Base-by-base conservation (phyloP, 2,329 filamentous ascomycete species). In the Sporothrix brunneoviolacea region DNA sequence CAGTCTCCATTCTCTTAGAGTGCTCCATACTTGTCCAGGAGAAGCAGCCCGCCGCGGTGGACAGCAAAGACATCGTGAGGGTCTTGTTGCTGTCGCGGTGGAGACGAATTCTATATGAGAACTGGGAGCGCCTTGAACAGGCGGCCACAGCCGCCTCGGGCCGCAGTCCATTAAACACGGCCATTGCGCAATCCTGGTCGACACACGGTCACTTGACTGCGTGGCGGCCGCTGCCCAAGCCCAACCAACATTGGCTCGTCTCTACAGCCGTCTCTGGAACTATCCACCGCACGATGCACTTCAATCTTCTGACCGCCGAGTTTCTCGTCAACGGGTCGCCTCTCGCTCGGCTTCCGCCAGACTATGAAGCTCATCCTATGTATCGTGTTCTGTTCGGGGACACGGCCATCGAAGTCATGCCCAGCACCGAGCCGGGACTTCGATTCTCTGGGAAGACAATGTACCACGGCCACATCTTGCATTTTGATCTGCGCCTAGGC, bases 261-360 rank as follows among this genome's bases (percentile, higher is more conserved):
- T 39, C 40, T 0, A 33, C n/a, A n/a, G n/a, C n/a, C n/a, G n/a
- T n/a, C n/a, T n/a, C n/a, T n/a, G n/a, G n/a, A n/a, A n/a, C n/a
- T n/a, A n/a, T n/a, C n/a, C n/a, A n/a, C n/a, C n/a, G n/a, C n/a
- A n/a, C n/a, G n/a, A n/a, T 77, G 4, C 69, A 74, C 22, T 73
- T 73, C 55, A 77, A 79, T 53, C 43, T 79, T 0, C 55, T 83
- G 2, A 73, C 67, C 0, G 77, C 73, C 0, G 65, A 73, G 21
- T 61, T 84, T 0, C 65, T 80, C 0, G 68, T 82, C 0, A 68
- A 80, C 50, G 77, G 78, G 0, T 37, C 63, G 1, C 77, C 75
- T 0, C 55, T 80, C 0, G 60, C 68, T 4, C 67, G 72, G 2
- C 64, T 82, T 0, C 78, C 78, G 0, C 3, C 10, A 0, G 53